Conservation (phyloP, 768 basidiomycete genomes). For the Trametes gibbosa region DNA sequence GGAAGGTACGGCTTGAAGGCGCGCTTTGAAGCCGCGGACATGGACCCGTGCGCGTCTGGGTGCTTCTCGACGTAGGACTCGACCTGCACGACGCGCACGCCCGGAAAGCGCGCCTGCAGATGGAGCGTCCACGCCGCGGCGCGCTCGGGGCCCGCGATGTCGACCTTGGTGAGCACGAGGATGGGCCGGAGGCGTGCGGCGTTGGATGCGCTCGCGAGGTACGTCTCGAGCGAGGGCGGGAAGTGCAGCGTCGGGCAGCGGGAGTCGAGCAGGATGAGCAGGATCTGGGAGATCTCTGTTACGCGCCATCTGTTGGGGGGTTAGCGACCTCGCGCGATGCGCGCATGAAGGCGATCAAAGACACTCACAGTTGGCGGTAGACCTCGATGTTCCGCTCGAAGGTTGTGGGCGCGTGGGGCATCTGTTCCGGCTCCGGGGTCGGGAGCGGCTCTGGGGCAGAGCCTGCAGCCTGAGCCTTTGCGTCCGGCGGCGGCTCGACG, state of each 20-base stretch:
- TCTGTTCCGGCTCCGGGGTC: slow-evolving; percentile 17
- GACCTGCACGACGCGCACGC: slow-evolving; percentile 63
- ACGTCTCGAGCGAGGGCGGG: slow-evolving; percentile 70
- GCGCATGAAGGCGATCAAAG: slow-evolving; percentile 10
- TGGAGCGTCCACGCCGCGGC: slow-evolving; percentile 65
- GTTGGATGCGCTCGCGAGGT: slow-evolving; percentile 43
- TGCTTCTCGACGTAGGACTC: slow-evolving; percentile 67
- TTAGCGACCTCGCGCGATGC: background rate
- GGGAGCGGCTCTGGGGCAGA: slow-evolving; percentile 1
- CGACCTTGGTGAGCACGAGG: slow-evolving; percentile 84
- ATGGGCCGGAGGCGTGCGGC: slow-evolving; percentile 41
- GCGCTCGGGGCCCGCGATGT: slow-evolving; percentile 70
- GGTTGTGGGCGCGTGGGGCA: slow-evolving; percentile 70
- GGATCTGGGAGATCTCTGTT: slow-evolving; percentile 84
- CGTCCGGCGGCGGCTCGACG: background rate
- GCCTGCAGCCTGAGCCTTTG: background rate
- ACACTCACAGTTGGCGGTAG: slow-evolving; percentile 83
- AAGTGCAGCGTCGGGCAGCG: slow-evolving; percentile 87
- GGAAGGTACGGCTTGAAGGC: slow-evolving; percentile 69
- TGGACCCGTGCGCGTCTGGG: background rate
- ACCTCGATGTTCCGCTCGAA: slow-evolving; percentile 92
- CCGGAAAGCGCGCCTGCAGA: slow-evolving; percentile 52
- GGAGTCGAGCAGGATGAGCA: slow-evolving; percentile 85
- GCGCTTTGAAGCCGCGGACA: slow-evolving; percentile 29
- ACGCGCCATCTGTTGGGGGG: slow-evolving; percentile 76